Base-by-base conservation (phyloP, 2,329 filamentous ascomycete species). In the Westerdykella ornata region DNA sequence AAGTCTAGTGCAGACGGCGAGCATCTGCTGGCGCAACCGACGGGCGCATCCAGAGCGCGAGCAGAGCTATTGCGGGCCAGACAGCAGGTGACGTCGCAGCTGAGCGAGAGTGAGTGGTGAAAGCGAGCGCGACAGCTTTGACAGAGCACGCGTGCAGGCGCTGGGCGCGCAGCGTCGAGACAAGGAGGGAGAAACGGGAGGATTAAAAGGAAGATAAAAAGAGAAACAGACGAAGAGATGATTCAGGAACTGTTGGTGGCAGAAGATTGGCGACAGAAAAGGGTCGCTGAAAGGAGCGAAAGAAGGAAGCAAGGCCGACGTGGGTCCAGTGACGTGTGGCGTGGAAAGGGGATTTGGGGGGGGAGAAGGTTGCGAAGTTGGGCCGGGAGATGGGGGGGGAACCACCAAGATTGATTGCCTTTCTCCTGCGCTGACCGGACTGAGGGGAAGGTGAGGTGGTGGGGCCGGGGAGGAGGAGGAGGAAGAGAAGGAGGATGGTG, bases 11-110 rank as follows among this genome's bases (percentile, higher is more conserved):
- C 51, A 57, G 53, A 55, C 57, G 61, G 53, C 51, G 59, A 41
- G 60, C 65, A 67, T 67, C 63, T 65, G 63, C 62, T 50, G 60
- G 54, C 45, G 60, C 52, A 47, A 52, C 43, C 41, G 53, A 49
- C 50, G 44, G 47, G 60, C 48, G 61, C 62, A 63, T 62, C 12
- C 22, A 26, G 22, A 26, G 4, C 22, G 22, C 22, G 22, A 26
- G 7, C 22, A 33, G 12, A 6, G 8, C 9, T 15, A 15, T 5
- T 15, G 30, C 16, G 11, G 30, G 46, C 46, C 39, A 51, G 44
- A 54, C 53, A 45, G 56, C 52, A 43, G 47, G 52, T 54, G 59
- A 60, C 59, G 61, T 60, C 52, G 58, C 49, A 55, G 54, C 47
- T 26, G 41, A 53, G 49, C 40, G 22, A 26, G 12, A 11, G 22